Evolutionary conservation across 2,329 filamentous ascomycete genomes (phyloP), one percentile per base, ranked within the genome.

Genomic region (Teratosphaeria zuluensis): DNA sequence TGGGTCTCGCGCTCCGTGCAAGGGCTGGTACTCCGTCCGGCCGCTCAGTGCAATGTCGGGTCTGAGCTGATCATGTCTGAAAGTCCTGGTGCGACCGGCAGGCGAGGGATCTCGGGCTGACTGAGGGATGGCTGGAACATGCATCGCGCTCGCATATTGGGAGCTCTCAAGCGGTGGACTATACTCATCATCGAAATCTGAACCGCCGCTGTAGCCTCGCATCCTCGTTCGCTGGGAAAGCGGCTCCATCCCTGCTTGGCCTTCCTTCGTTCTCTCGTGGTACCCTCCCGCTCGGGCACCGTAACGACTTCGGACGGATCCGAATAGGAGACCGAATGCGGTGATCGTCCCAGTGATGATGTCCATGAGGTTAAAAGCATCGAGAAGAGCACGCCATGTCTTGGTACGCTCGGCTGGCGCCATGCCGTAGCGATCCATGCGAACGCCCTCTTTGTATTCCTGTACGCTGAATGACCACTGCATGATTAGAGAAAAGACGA

Each of bases 401-500:
- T 48, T 56, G 9, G 58, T 53, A n/a, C 62, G 62, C 21, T 33
- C 30, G 31, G 62, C 62, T 19, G 31, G 48, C 1, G 38, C 59
- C 24, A 33, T 38, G 31, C 61, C 56, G 38, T 57, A 56, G 11
- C 61, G 53, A 53, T 64, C 57, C 8, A 55, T 12, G 35, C 61
- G 61, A 11, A 42, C 21, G 51, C 55, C 52, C 9, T 56, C 54
- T 3, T 56, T 55, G 59, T 63, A 64, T 42, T 64, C 62, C 35
- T 35, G 24, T 3, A 58, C 38, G 48, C 61, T 61, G 56, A 58
- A 64, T 2, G 62, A 51, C 62, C 62, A 64, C 31, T 62, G 61
- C 57, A 63, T 63, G 6, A 64, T 24, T 7, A 64, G 52, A 24
- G 59, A 60, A 53, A 64, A 64, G 35, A 61, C 46, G 19, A 63